Evolutionary conservation across 352 stramenopile species (phyloP), one percentile per base, ranked within the genome.

Genomic region (Phytophthora meadii): DNA sequence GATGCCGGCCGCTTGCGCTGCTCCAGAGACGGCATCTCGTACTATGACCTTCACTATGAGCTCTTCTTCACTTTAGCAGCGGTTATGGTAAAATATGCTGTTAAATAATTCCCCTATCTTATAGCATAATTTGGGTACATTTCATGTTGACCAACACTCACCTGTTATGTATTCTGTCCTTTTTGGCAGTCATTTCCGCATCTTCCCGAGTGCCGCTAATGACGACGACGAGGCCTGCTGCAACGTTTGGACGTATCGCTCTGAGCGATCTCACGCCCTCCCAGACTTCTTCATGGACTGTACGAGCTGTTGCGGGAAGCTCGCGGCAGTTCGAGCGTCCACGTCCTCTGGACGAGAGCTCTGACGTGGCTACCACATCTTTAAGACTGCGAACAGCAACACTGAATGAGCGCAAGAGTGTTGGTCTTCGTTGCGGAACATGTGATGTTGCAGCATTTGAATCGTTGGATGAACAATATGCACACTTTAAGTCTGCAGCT

Each of bases 401-500:
- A 44, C 61, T 82, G 30, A 63, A 68, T 55, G 69, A 88, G 37
- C 68, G 67, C 50, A 63, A 71, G 46, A 71, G 64, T 40, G 68
- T 79, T 55, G 70, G 76, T 24, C 66, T 94, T 40, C 87, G 85
- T 50, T 96, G 88, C 27, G 81, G 85, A 22, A 78, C 87, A 17
- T 97, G 90, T 54, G 82, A 93, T 14, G 70, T 93, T 17, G 28
- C 73, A 8, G 27, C 67, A 19, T 97, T 97, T 47, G 69, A 65
- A 6, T 86, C 84, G 40, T 66, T 96, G 41, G 72, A 94, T n/a
- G 87, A 88, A 12, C 89, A 96, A 66, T 81, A 95, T 62, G 64
- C 69, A 52, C 90, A 97, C 54, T 96, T 94, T 54, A 95, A 95
- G 69, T 92, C 76, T 7, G 68, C 92, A 24, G 87, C 74, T 52